These are phyloP conservation scores for Aegle marmelos DNA, from an alignment of 345 rosid species.

Conservation along the genomic window DNA sequence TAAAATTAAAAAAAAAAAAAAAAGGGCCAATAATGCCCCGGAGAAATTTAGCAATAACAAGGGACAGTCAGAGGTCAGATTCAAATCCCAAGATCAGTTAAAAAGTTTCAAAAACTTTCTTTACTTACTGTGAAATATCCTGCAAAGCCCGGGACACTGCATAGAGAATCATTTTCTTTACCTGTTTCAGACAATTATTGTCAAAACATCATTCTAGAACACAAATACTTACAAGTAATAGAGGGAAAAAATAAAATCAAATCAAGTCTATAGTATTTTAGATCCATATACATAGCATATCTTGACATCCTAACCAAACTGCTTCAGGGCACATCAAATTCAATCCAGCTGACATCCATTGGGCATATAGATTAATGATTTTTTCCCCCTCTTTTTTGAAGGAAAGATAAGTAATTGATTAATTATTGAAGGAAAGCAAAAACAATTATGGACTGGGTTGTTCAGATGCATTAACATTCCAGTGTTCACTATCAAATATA, in stretches of 20 bases:
- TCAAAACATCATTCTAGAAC: neutral
- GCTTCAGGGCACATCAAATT: neutral
- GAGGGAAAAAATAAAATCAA: too few species aligned
- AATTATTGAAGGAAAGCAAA: too few species aligned
- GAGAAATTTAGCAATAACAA: neutral
- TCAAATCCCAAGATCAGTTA: neutral
- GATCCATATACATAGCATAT: neutral
- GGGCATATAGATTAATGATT: neutral
- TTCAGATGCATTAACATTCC: neutral
- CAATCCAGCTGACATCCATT: neutral
- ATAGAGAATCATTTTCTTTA: slow-evolving; percentile 52
- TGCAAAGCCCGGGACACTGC: slow-evolving; percentile 33
- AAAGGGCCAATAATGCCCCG: neutral
- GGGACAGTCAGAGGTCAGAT: neutral
- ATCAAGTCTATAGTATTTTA: neutral
- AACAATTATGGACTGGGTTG: neutral
- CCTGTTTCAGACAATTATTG: slow-evolving; percentile 26
- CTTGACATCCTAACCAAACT: neutral
- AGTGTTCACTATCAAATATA: neutral
- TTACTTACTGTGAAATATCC: slow-evolving; percentile 10
- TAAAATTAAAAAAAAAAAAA: too few species aligned
- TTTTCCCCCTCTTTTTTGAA: too few species aligned
- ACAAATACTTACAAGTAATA: neutral
- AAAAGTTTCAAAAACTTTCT: neutral
- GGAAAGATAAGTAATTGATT: neutral